phyloP scores from a whole-genome alignment of 2,329 filamentous ascomycete species.

The Phaeoacremonium minimum region DNA sequence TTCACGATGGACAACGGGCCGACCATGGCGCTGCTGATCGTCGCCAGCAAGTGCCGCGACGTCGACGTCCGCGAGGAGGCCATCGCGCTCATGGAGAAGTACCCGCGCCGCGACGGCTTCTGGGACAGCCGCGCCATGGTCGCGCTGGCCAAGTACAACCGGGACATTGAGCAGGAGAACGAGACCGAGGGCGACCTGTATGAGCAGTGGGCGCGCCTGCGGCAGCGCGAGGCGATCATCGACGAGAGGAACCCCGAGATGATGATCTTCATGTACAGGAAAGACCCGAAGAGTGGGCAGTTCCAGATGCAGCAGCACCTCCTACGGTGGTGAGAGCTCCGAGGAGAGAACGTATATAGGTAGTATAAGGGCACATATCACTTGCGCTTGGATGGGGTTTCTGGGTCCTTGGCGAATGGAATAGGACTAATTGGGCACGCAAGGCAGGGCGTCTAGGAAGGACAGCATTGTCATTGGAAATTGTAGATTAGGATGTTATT shows the following conservation, averaged over 20 bases:
- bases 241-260: conserved; percentile 20
- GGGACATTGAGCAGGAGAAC: conserved; percentile 26
- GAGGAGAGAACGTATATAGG: too few relatives aligned
- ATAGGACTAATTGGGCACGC: too few relatives aligned
- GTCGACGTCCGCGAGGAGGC: conserved; percentile 31
- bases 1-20: conserved; percentile 42
- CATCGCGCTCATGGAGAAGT: conserved; percentile 30
- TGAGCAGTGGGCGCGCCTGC: conserved; percentile 33
- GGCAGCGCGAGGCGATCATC: conserved; percentile 31
- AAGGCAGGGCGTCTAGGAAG: too few relatives aligned
- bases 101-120: conserved; percentile 37
- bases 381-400: too few relatives aligned
- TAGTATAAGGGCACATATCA: too few relatives aligned
- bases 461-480: too few relatives aligned
- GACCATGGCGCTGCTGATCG: conserved; percentile 37
- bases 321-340: background rate
- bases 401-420: too few relatives aligned
- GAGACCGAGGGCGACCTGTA: conserved; percentile 22
- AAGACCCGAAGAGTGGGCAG: conserved; percentile 18
- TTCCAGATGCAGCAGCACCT: conserved; percentile 9
- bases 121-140: conserved; percentile 34
- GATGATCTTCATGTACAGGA: conserved; percentile 27
- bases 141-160: conserved; percentile 32
- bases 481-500: too few relatives aligned
- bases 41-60: conserved; percentile 35